phyloP scores from a whole-genome alignment of 1,139 yeast species.

The Kodamaea plutei region DNA sequence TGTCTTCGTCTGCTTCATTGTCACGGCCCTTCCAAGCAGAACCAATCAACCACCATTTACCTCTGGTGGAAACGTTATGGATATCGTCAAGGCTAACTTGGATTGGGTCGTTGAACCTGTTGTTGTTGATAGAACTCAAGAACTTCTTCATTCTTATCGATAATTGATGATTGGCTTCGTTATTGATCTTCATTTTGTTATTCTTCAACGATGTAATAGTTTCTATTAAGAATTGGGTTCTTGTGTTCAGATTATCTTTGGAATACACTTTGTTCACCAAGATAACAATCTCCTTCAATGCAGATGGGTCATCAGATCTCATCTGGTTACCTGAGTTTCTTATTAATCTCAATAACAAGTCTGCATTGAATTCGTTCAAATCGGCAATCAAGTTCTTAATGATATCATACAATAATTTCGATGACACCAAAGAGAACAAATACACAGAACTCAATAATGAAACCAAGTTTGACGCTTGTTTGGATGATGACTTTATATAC shows the following conservation, averaged over 20 bases:
- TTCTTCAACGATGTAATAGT: slow-evolving; percentile 82
- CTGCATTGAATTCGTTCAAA: slow-evolving; percentile 71
- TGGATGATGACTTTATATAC: slow-evolving; percentile 33
- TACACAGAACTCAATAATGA: slow-evolving; percentile 74
- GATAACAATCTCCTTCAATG: slow-evolving; percentile 74
- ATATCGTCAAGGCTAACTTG: slow-evolving; percentile 85
- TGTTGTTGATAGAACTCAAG: slow-evolving; percentile 47
- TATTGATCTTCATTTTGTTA: slow-evolving; percentile 61
- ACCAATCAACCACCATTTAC: slow-evolving; percentile 99
- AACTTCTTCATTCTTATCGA: slow-evolving; percentile 64
- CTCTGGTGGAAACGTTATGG: slow-evolving; percentile 65
- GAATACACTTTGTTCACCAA: slow-evolving; percentile 41
- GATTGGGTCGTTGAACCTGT: slow-evolving; percentile 63
- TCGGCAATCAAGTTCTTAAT: slow-evolving; percentile 53
- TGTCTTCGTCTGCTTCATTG: slow-evolving; percentile 16
- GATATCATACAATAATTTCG: slow-evolving; percentile 73
- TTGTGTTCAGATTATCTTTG: slow-evolving; percentile 43
- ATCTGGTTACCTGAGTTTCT: slow-evolving; percentile 79
- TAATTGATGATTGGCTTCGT: slow-evolving; percentile 47
- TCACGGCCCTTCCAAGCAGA: slow-evolving; percentile 86
- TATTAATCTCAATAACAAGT: slow-evolving; percentile 65
- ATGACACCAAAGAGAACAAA: slow-evolving; percentile 69
- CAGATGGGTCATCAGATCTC: slow-evolving; percentile 84
- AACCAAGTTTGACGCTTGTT: slow-evolving; percentile 66
- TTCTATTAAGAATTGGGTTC: slow-evolving; percentile 81